These are phyloP conservation scores for Citrus inodora DNA, from an alignment of 345 rosid species.

Conservation along the genomic window DNA sequence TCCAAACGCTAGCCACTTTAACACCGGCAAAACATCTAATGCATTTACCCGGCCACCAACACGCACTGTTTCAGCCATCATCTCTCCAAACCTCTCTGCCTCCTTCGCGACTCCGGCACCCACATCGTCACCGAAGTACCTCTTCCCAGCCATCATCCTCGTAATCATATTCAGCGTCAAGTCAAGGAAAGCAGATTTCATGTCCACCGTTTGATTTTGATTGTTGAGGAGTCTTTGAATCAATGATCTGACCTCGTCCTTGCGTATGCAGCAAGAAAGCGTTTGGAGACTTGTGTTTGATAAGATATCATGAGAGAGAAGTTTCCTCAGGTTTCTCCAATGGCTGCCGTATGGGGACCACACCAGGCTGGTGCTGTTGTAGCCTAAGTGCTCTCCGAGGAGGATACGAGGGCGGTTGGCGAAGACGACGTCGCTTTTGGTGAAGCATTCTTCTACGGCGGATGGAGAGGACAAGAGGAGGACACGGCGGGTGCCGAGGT, in stretches of 20 bases:
- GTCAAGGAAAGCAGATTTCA: constrained; percentile 21
- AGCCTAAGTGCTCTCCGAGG: constrained; percentile 23
- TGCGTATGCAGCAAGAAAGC: constrained; percentile 8
- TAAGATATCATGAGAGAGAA: constrained; percentile 19
- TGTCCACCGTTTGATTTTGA: constrained; percentile 8
- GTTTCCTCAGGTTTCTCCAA: constrained; percentile 31
- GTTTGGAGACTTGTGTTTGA: constrained; percentile 25
- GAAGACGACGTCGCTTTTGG: constrained; percentile 28
- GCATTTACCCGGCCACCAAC: constrained; percentile 10
- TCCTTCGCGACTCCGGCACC: constrained; percentile 7
- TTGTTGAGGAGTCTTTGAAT: not conserved
- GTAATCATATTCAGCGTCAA: constrained; percentile 25
- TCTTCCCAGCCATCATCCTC: constrained; percentile 35
- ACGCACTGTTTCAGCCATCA: constrained; percentile 8
- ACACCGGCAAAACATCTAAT: constrained; percentile 15
- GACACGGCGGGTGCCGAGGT: constrained; percentile 26
- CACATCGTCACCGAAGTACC: constrained; percentile 19
- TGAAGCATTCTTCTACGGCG: constrained; percentile 27
- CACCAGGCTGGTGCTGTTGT: constrained; percentile 13
- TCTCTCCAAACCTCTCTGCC: constrained; percentile 20
- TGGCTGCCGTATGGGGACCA: constrained; percentile 32
- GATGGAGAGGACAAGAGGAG: constrained; percentile 27
- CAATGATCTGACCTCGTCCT: constrained; percentile 26
- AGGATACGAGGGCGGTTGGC: constrained; percentile 30
- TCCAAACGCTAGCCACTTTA: constrained; percentile 17